Percentiles rank a stretch among this genome's conserved stretches.
phyloP scores from a whole-genome alignment of 1,284 basidiomycete species.

The Pascua sp. region DNA sequence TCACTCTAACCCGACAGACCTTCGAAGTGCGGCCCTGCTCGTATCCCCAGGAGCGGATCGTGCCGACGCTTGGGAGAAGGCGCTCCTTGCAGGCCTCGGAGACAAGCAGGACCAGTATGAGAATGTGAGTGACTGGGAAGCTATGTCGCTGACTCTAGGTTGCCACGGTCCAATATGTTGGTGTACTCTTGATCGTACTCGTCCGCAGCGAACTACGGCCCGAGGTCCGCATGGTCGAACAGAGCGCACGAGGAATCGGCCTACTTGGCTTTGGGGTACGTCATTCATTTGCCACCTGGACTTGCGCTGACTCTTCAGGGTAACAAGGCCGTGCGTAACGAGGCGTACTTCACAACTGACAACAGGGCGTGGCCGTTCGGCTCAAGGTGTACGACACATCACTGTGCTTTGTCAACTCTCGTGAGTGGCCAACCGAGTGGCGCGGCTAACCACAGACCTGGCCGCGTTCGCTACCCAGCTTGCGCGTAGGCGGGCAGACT shows the following conservation, averaged over 20 bases:
- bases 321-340: conserved; percentile 28
- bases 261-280: conserved; percentile 42
- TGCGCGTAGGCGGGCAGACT: conserved; percentile 46
- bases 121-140: conserved; percentile 15
- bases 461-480: conserved; percentile 57
- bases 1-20: conserved; percentile 21
- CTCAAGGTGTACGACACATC: conserved; percentile 45
- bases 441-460: conserved; percentile 48
- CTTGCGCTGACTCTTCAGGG: conserved; percentile 38
- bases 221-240: conserved; percentile 26
- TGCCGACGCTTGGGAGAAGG: conserved; percentile 56
- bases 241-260: conserved; percentile 38
- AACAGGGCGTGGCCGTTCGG: conserved; percentile 44
- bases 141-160: conserved; percentile 19
- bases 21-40: conserved; percentile 36
- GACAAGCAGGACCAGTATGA: conserved; percentile 40
- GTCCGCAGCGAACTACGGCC: conserved; percentile 49
- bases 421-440: conserved; percentile 50
- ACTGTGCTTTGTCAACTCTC: conserved; percentile 56
- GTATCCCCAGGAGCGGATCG: conserved; percentile 45
- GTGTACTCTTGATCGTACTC: conserved; percentile 55
- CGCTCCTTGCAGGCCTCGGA: conserved; percentile 55
- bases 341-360: no score
- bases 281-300: conserved; percentile 4
- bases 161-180: conserved; percentile 39